These are phyloP conservation scores for Arachis monticola DNA, from an alignment of 331 rosid genomes.

Conservation along the genomic window DNA sequence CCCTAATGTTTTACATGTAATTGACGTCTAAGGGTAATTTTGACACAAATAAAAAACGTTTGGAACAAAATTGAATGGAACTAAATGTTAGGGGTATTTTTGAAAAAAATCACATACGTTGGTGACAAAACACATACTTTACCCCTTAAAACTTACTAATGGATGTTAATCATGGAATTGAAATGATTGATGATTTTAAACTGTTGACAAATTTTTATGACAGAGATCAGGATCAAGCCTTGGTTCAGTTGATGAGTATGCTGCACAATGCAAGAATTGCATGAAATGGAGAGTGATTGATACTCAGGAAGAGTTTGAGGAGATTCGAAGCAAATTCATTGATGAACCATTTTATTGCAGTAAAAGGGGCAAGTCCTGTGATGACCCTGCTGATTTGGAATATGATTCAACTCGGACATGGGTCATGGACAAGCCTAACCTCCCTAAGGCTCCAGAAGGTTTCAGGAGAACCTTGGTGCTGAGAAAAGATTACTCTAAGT, in stretches of 20 bases:
- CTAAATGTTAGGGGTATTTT: too few species aligned
- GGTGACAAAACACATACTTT: too few species aligned
- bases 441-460: slow-evolving; percentile 77
- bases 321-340: slow-evolving; percentile 54
- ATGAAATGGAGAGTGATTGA: slow-evolving; percentile 83
- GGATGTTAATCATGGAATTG: slow-evolving; percentile 10
- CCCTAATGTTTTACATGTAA: too few species aligned
- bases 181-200: slow-evolving; percentile 25
- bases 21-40: too few species aligned
- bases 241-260: slow-evolving; percentile 66
- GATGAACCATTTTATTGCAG: slow-evolving; percentile 69
- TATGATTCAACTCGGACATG: slow-evolving; percentile 74
- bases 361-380: slow-evolving; percentile 63
- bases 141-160: background rate
- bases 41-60: too few species aligned
- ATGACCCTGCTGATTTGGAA: slow-evolving; percentile 71
- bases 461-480: slow-evolving; percentile 74
- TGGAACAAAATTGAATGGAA: too few species aligned
- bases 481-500: slow-evolving; percentile 77
- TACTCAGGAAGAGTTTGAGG: slow-evolving; percentile 81
- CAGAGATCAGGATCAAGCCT: slow-evolving; percentile 45
- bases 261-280: slow-evolving; percentile 78
- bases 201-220: slow-evolving; percentile 39
- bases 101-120: too few species aligned
- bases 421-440: slow-evolving; percentile 88